Conservation (phyloP, 441 rosid genomes). For the Adansonia gregorii region DNA sequence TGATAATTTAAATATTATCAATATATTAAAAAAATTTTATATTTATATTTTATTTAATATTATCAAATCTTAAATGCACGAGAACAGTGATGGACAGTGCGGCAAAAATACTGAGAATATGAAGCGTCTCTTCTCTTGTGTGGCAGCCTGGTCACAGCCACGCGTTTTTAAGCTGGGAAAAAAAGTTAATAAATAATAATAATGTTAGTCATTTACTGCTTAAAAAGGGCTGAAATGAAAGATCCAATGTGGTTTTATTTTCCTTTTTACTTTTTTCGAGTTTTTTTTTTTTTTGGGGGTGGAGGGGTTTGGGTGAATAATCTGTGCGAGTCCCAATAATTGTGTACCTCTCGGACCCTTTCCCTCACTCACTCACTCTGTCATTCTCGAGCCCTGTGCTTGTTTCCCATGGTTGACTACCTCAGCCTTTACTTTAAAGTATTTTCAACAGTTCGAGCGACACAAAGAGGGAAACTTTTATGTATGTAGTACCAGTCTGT, state of each 20-base stretch:
- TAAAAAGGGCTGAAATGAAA: no score
- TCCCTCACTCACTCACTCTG: not conserved
- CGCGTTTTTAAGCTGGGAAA: not conserved
- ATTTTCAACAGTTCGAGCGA: not conserved
- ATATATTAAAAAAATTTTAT: no score
- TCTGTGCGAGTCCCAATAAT: constrained; percentile 31
- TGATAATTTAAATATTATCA: no score
- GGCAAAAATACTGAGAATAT: not conserved
- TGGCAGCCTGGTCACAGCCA: not conserved
- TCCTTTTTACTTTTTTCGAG: no score
- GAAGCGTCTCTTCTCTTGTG: not conserved
- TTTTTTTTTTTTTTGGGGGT: not conserved
- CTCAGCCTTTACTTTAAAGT: not conserved
- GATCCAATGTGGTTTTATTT: no score
- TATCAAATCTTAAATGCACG: no score
- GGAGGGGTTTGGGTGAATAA: not conserved
- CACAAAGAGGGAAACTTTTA: not conserved
- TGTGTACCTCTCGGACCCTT: not conserved
- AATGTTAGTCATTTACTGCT: no score
- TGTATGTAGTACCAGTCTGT: no score
- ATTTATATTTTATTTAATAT: no score
- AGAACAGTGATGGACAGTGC: not conserved
- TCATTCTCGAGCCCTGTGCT: constrained; percentile 46
- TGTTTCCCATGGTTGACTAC: constrained; percentile 36
- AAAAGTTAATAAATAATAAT: no score